Percentiles rank a stretch among this genome's conserved stretches.
Conservation (phyloP, 164 flowering plant species). For the Vitis riparia region DNA sequence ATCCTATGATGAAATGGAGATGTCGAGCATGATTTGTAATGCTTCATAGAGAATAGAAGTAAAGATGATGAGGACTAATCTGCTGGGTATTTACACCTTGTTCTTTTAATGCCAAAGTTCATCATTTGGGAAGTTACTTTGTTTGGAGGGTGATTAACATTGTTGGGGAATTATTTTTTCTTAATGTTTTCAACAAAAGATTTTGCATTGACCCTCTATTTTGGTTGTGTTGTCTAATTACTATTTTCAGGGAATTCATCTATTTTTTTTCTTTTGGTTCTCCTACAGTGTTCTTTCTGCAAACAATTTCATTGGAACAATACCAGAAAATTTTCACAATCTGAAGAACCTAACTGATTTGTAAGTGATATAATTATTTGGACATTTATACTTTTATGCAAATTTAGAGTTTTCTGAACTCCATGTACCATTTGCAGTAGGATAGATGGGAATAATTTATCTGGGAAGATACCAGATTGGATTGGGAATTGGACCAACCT, state of each 20-base stretch:
- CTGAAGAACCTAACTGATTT: slow-evolving; percentile 54
- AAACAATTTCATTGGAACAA: slow-evolving; percentile 56
- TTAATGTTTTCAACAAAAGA: too few species aligned
- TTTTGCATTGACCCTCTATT: too few species aligned
- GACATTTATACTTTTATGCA: background rate
- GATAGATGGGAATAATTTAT: slow-evolving; percentile 64
- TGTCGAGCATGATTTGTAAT: too few species aligned
- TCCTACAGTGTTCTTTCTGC: slow-evolving; percentile 49
- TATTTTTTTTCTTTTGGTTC: background rate
- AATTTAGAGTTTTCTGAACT: background rate
- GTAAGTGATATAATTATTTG: slow-evolving; percentile 39
- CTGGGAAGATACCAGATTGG: slow-evolving; percentile 79
- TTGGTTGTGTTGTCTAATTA: too few species aligned
- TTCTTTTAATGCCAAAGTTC: too few species aligned
- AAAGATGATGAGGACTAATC: too few species aligned
- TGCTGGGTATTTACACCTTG: too few species aligned
- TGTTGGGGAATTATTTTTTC: too few species aligned
- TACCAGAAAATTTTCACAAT: slow-evolving; percentile 49
- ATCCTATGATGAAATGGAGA: too few species aligned
- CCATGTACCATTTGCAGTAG: slow-evolving; percentile 52
- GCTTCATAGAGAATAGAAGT: too few species aligned
- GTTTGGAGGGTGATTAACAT: too few species aligned
- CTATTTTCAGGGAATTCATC: background rate
- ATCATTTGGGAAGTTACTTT: too few species aligned
- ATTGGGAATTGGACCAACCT: slow-evolving; percentile 77